Base-by-base conservation (phyloP, 768 basidiomycete species). In the Hygrocybe coccinea region DNA sequence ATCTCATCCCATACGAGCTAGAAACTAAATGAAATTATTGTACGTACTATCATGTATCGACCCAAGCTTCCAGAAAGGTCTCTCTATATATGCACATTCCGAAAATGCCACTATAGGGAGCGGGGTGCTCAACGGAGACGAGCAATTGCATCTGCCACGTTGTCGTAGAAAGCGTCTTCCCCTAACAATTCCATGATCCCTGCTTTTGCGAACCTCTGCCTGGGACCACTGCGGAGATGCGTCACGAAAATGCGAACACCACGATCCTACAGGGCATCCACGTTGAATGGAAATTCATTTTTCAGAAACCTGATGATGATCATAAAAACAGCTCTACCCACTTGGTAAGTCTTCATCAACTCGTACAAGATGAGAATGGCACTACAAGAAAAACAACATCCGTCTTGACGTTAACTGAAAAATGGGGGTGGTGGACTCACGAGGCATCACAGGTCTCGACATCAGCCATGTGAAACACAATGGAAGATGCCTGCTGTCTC, bases 391-490 rank as follows among this genome's bases (percentile, higher is more conserved):
- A 41, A 24, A 51, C 56, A 4, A 4, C 6, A 37, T 29, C 15
- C 8, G 36, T 37, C 24, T 14, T 15, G 34, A 41, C 43, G 36
- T 1, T 9, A n/a, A 41, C 9, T 15, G 11, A 21, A 54, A 45
- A 8, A 39, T 25, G 17, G 15, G 37, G 17, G 17, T 38, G 49
- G n/a, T 2, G 5, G 12, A 73, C 87, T 69, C 64, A 95, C 89
- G 91, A 92, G 7, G 95, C 93, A 67, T 99, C 95, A 57, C 91
- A 85, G 15, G 77, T 81, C 55, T 94, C 91, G 3, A 97, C 88
- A 71, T 98, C 95, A 11, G 87, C 86, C 78, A 97, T 79, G 62
- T 98, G 95, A 70, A 99, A 94, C 19, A 97, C 91, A 21, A 97
- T 70, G 2, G 84, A 84, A 11, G 78, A 81, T 4, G 93, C 86